Evolutionary conservation across 306 rosid genomes (phyloP).

Genomic region (Cicer yamashitae): DNA sequence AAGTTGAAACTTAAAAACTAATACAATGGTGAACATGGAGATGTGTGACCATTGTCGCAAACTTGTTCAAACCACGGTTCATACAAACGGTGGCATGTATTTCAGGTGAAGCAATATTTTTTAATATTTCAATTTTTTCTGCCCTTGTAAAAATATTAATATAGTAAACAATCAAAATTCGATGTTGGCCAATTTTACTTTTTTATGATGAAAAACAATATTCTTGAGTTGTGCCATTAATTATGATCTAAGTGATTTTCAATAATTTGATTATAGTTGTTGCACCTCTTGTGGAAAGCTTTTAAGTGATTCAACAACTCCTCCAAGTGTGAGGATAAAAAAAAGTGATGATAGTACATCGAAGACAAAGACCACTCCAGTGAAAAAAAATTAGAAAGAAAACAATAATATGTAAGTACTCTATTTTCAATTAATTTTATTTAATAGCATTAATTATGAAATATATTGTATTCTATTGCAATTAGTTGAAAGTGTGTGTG

Average conservation of each 20-base stretch:
- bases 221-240: neutral
- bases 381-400: too few relatives aligned
- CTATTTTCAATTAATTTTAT: neutral
- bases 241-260: neutral
- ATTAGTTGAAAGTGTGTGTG: neutral
- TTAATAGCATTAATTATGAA: too few relatives aligned
- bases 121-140: too few relatives aligned
- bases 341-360: neutral
- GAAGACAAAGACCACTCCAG: neutral
- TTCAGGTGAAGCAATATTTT: neutral
- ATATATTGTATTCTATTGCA: neutral
- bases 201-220: too few relatives aligned
- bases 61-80: neutral
- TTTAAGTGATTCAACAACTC: neutral
- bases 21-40: slow-evolving; percentile 15
- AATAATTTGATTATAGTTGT: slow-evolving; percentile 24
- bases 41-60: slow-evolving; percentile 34
- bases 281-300: slow-evolving; percentile 41
- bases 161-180: neutral
- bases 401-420: neutral
- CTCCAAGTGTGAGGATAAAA: neutral
- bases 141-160: too few relatives aligned
- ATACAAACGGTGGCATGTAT: neutral
- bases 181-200: neutral
- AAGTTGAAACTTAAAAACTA: neutral